A percentile compares a stretch with the other conserved stretches of the same genome.
phyloP scores from a whole-genome alignment of 169 alveolate genomes.

The Cytauxzoon felis region DNA sequence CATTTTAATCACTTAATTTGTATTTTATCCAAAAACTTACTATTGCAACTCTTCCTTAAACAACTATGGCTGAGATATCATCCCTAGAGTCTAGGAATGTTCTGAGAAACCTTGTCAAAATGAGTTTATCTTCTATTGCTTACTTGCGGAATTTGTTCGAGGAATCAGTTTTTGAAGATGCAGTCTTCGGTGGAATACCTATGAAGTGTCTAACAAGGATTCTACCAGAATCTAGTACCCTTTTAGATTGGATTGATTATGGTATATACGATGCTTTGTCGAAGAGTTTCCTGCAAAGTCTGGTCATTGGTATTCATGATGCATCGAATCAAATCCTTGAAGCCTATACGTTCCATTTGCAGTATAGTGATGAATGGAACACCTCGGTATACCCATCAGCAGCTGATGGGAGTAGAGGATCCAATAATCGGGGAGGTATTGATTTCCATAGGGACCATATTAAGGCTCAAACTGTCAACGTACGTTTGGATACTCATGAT shows the following conservation, averaged over 20 bases:
- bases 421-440: constrained; percentile 10
- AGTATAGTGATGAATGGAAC: background rate
- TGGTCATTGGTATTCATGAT: constrained; percentile 70
- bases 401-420: constrained; percentile 18
- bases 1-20: no score
- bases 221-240: constrained; percentile 45
- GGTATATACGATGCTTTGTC: constrained; percentile 82
- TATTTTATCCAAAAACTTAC: no score
- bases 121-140: constrained; percentile 42
- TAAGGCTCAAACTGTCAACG: constrained; percentile 42
- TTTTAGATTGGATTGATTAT: constrained; percentile 77
- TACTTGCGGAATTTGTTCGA: constrained; percentile 58
- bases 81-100: constrained; percentile 45
- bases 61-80: constrained; percentile 11
- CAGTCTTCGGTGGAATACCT: constrained; percentile 42
- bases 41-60: no score
- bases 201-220: constrained; percentile 51
- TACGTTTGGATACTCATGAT: no score
- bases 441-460: constrained; percentile 55
- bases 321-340: constrained; percentile 72
- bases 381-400: background rate
- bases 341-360: constrained; percentile 51
- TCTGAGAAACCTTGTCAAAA: constrained; percentile 43
- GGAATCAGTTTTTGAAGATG: constrained; percentile 51
- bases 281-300: constrained; percentile 63